Evolutionary conservation across 192 early-diverging fungal species (phyloP).

Genomic region (Coemansia furcata): DNA sequence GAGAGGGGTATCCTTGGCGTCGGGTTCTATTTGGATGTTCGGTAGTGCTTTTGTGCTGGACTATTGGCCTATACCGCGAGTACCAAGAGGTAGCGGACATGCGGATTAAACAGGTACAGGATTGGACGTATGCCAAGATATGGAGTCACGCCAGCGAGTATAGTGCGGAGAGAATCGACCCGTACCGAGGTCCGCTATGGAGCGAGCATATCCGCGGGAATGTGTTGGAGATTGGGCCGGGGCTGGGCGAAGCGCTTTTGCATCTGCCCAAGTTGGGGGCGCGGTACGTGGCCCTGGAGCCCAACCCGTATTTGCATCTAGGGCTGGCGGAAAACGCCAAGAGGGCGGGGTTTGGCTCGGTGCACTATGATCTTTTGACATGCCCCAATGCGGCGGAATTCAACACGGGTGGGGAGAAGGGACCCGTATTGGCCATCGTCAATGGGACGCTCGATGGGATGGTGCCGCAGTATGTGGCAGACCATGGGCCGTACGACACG

Average conservation of each 20-base stretch:
- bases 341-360: constrained; percentile 11
- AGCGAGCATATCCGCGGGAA: constrained; percentile 20
- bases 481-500: constrained; percentile 33
- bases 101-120: constrained; percentile 8
- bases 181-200: constrained; percentile 22
- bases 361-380: constrained; percentile 26
- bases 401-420: not conserved
- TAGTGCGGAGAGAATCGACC: constrained; percentile 11
- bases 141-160: constrained; percentile 21
- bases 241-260: constrained; percentile 25
- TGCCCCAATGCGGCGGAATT: constrained; percentile 6
- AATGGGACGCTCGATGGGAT: constrained; percentile 37
- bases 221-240: constrained; percentile 37
- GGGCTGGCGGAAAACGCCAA: constrained; percentile 17
- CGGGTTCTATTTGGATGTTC: constrained; percentile 18
- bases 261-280: constrained; percentile 4
- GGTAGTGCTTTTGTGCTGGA: constrained; percentile 21
- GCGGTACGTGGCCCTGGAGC: constrained; percentile 29
- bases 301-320: constrained; percentile 21
- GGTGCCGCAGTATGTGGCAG: constrained; percentile 18
- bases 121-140: constrained; percentile 33
- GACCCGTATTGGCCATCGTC: constrained; percentile 29
- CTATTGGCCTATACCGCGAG: constrained; percentile 23
- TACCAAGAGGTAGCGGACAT: constrained; percentile 6
- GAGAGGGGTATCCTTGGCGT: constrained; percentile 31